These are phyloP conservation scores for Sicyos edulis DNA, from an alignment of 306 rosid genomes.

Conservation along the genomic window DNA sequence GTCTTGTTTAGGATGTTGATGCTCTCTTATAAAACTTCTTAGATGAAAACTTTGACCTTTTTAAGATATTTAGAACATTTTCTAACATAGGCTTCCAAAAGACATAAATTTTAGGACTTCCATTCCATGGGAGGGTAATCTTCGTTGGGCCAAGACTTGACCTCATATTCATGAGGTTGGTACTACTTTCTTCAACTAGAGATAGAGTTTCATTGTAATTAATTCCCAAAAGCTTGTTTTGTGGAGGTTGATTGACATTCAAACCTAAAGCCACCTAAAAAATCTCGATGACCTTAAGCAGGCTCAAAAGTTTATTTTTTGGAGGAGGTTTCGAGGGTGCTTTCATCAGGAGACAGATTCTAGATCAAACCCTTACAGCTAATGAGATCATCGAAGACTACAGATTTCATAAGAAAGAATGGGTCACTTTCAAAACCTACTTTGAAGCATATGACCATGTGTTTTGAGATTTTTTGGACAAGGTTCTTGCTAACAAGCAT, in stretches of 20 bases:
- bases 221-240: not conserved
- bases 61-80: not conserved
- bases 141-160: not conserved
- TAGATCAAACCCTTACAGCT: too few species aligned
- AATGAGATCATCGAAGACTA: too few species aligned
- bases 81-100: not conserved
- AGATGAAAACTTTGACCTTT: not conserved
- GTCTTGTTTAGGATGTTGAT: not conserved
- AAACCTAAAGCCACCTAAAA: constrained; percentile 7
- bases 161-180: not conserved
- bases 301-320: not conserved
- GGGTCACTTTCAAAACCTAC: too few species aligned
- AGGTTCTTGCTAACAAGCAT: too few species aligned
- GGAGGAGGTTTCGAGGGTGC: too few species aligned
- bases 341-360: too few species aligned
- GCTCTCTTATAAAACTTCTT: not conserved
- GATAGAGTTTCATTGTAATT: not conserved
- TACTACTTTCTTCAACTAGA: not conserved
- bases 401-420: too few species aligned
- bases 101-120: not conserved
- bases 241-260: not conserved
- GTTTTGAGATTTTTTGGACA: too few species aligned
- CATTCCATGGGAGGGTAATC: not conserved
- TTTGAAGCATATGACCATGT: too few species aligned
- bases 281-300: not conserved